Evolutionary conservation across 768 basidiomycete genomes (phyloP).

Genomic region (Suillus subalutaceus): DNA sequence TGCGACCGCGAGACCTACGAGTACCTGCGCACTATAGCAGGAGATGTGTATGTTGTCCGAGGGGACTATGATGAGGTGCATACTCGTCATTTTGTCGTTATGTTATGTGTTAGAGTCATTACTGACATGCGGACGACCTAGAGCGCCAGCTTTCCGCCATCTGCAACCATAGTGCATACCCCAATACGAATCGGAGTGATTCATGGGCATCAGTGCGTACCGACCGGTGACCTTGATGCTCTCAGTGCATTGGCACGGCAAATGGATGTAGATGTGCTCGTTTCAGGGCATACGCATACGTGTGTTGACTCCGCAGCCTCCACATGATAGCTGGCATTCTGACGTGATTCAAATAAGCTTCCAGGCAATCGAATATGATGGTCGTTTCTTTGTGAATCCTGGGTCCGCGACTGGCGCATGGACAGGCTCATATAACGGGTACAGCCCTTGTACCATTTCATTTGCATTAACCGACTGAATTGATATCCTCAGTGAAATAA

Average conservation of each 20-base stretch:
- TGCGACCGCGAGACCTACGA: slow-evolving; percentile 98
- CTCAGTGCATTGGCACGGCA: slow-evolving; percentile 86
- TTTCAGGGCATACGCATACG: slow-evolving; percentile 95
- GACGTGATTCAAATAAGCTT: slow-evolving; percentile 54
- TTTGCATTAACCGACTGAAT: not conserved
- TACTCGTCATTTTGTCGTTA: slow-evolving; percentile 9
- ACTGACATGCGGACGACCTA: slow-evolving; percentile 25
- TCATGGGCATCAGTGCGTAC: slow-evolving; percentile 93
- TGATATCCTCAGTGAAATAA: slow-evolving; percentile 63
- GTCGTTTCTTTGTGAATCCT: slow-evolving; percentile 94
- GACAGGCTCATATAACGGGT: slow-evolving; percentile 53
- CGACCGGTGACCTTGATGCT: slow-evolving; percentile 91
- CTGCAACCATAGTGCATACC: slow-evolving; percentile 76
- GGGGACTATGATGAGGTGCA: slow-evolving; percentile 96
- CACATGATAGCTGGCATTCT: not conserved
- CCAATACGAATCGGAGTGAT: slow-evolving; percentile 92
- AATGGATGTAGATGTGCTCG: slow-evolving; percentile 96
- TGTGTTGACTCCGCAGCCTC: slow-evolving; percentile 31
- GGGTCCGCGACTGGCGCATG: slow-evolving; percentile 96
- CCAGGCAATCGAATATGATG: slow-evolving; percentile 90
- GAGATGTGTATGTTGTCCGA: slow-evolving; percentile 88
- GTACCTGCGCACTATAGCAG: slow-evolving; percentile 91
- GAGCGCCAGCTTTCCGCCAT: slow-evolving; percentile 76
- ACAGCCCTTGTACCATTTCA: not conserved
- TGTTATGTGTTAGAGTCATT: not conserved